These are phyloP conservation scores for Penicillium riverlandense DNA, from an alignment of 495 filamentous ascomycete genomes.

Conservation along the genomic window DNA sequence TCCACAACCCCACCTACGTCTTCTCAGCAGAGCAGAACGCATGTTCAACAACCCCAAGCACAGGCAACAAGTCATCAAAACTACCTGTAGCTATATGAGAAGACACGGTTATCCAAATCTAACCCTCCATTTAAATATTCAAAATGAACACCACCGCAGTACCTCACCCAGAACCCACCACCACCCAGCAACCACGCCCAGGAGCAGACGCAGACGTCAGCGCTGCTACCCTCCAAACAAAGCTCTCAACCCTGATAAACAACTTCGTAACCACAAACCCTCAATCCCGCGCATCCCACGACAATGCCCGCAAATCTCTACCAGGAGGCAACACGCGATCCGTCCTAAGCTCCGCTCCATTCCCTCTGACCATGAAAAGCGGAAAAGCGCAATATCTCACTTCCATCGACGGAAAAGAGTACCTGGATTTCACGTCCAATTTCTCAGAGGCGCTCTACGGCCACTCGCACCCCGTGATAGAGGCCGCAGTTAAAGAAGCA, in stretches of 20 bases:
- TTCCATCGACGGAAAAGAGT: constrained; percentile 32
- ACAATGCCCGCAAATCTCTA: constrained; percentile 29
- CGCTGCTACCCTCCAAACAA: neutral
- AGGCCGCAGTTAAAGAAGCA: constrained; percentile 16
- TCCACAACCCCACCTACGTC: too few relatives aligned
- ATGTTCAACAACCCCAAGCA: too few relatives aligned
- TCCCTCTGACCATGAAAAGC: constrained; percentile 38
- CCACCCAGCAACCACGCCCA: too few relatives aligned
- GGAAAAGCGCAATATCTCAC: constrained; percentile 29
- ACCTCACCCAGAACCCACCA: too few relatives aligned
- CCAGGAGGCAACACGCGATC: constrained; percentile 54
- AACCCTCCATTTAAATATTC: too few relatives aligned
- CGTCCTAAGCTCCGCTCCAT: constrained; percentile 44
- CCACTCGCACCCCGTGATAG: constrained; percentile 35
- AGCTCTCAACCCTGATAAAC: neutral
- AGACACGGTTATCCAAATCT: too few relatives aligned
- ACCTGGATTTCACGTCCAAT: constrained; percentile 36
- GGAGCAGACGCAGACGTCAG: too few relatives aligned
- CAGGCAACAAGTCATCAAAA: too few relatives aligned
- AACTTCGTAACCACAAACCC: neutral
- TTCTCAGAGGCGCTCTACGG: constrained; percentile 40
- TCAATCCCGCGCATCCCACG: constrained; percentile 4
- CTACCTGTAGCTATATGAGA: too few relatives aligned
- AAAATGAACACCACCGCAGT: too few relatives aligned
- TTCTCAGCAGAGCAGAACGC: too few relatives aligned